Base-by-base conservation (phyloP, 1,284 basidiomycete genomes). In the Melampsora occidentalis region DNA sequence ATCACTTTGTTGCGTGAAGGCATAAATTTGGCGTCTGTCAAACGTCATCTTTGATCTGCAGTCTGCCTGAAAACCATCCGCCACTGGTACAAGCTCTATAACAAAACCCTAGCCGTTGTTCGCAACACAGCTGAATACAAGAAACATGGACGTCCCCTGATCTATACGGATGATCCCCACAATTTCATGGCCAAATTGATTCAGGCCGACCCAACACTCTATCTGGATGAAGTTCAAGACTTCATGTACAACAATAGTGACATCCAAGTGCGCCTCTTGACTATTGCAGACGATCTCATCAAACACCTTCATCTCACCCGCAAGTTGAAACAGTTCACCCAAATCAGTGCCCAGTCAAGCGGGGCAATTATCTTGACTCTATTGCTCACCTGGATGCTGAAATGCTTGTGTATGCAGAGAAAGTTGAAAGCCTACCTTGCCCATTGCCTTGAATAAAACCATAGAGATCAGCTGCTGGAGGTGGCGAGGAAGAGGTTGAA, bases 271-370 rank as follows among this genome's bases (percentile, higher is more conserved):
- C 5, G 22, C 16, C 51, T 53, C 16, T 53, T 14, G 12, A 25
- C 16, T 53, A 53, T 53, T 53, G 51, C 22, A 18, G 22, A 53
- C 3, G 12, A 53, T 53, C 12, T 53, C 51, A 53, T 20, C 16
- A 25, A 53, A 53, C 12, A 14, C 51, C 51, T 53, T 14, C 4
- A 53, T 18, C 51, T 53, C 51, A 53, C 51, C 51, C 51, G 51
- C 4, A 53, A 14, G 51, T 53, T 25, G 18, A 53, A 3, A 53
- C 16, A 25, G 51, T 53, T 25, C 51, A 14, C 51, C 51, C 51
- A 53, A 53, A 53, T 53, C 51, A 53, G 51, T 53, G 51, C 51
- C 51, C 51, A 25, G 51, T 53, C 51, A 53, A 53, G 51, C 3
- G 22, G 51, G 51, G 18, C 5, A 18, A 53, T 20, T 53, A 53